These are phyloP conservation scores for Musa beccarii DNA, from an alignment of 176 grass and related monocot genomes.

Conservation along the genomic window DNA sequence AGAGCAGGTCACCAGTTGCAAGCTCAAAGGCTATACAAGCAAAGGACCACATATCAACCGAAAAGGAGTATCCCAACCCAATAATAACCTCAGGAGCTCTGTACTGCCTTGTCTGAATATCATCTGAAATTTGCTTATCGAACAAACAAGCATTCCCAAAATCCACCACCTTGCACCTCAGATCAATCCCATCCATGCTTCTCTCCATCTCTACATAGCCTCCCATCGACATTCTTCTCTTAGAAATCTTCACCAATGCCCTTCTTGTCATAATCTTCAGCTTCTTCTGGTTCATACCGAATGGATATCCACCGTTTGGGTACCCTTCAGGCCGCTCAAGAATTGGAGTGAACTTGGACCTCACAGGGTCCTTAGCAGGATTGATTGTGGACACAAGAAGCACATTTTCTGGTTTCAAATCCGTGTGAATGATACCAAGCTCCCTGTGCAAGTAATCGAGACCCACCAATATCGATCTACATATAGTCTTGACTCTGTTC, in stretches of 20 bases:
- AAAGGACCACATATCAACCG: constrained; percentile 87
- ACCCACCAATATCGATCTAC: constrained; percentile 48
- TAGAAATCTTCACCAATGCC: constrained; percentile 54
- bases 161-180: constrained; percentile 95
- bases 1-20: constrained; percentile 77
- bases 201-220: constrained; percentile 50
- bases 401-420: constrained; percentile 87
- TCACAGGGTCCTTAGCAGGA: constrained; percentile 70
- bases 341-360: constrained; percentile 48
- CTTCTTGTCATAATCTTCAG: constrained; percentile 54
- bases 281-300: constrained; percentile 66
- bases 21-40: constrained; percentile 86
- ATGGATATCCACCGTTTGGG: constrained; percentile 25
- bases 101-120: constrained; percentile 94
- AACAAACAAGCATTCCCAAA: constrained; percentile 77
- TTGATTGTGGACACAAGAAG: constrained; percentile 78
- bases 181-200: constrained; percentile 63
- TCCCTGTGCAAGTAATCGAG: constrained; percentile 80
- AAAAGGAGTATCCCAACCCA: constrained; percentile 65
- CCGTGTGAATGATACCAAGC: constrained; percentile 69
- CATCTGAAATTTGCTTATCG: constrained; percentile 46
- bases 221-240: constrained; percentile 47
- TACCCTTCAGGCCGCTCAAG: constrained; percentile 48
- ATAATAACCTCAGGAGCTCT: constrained; percentile 85
- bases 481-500: constrained; percentile 51